Conservation (phyloP, 306 rosid genomes). For the Cucurbita maxima region DNA sequence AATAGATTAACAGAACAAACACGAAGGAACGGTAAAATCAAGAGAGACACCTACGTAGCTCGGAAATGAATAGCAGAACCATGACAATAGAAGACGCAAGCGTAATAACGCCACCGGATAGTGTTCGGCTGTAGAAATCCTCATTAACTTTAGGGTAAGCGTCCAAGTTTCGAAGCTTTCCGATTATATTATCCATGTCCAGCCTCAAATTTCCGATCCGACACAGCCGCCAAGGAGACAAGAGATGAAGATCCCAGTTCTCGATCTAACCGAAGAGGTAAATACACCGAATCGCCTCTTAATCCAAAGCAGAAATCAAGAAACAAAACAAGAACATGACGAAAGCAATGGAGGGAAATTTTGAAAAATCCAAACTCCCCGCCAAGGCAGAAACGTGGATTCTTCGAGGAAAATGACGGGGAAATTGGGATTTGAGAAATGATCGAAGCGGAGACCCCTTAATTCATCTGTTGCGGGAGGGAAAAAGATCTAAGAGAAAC, state of each 20-base stretch:
- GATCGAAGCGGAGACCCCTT: background rate
- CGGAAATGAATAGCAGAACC: slow-evolving; percentile 87
- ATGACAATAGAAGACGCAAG: slow-evolving; percentile 72
- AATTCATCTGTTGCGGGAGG: background rate
- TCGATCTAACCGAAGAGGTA: background rate
- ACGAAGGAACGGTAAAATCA: background rate
- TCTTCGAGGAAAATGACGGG: background rate
- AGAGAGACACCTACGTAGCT: slow-evolving; percentile 45
- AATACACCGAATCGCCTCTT: background rate
- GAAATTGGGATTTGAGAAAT: background rate
- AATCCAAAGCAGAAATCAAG: background rate
- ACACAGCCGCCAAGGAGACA: background rate
- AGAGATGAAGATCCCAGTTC: background rate
- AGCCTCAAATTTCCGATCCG: background rate
- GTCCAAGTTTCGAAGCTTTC: slow-evolving; percentile 76
- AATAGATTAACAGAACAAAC: background rate
- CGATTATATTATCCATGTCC: slow-evolving; percentile 57
- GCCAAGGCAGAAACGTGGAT: background rate
- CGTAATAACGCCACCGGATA: slow-evolving; percentile 92
- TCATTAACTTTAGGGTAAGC: slow-evolving; percentile 96
- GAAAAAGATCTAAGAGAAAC: background rate
- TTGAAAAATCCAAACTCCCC: background rate
- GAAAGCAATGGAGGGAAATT: background rate
- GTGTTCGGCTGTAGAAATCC: slow-evolving; percentile 93
- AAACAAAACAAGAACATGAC: background rate